Evolutionary conservation across 345 rosid species (phyloP).

Genomic region (Syzygium oleosum): DNA sequence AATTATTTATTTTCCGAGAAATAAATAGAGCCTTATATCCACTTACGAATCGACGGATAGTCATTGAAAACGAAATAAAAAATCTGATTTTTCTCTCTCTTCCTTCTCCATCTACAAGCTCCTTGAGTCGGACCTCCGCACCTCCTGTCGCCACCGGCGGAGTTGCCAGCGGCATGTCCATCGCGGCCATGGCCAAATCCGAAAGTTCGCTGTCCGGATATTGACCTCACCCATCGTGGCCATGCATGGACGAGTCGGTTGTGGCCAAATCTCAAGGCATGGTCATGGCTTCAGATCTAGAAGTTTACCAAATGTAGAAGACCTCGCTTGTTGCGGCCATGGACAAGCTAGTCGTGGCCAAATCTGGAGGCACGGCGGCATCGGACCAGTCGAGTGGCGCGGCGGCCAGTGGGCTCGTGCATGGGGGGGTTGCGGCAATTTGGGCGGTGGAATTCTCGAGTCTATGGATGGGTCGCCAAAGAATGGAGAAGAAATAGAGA

Average conservation of each 20-base stretch:
- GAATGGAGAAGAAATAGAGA: neutral
- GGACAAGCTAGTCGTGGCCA: neutral
- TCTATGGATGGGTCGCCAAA: neutral
- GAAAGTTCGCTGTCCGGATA: neutral
- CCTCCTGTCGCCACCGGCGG: neutral
- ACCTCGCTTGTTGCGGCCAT: neutral
- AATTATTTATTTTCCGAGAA: no score
- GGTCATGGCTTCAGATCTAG: neutral
- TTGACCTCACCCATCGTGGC: neutral
- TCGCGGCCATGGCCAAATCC: neutral
- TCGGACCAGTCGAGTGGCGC: neutral
- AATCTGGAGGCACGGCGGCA: neutral
- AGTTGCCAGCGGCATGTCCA: neutral
- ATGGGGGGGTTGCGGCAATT: neutral
- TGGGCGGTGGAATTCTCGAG: neutral
- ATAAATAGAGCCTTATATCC: neutral
- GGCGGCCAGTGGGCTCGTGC: neutral
- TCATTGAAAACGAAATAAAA: neutral
- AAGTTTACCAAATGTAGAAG: neutral
- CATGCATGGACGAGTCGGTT: no score
- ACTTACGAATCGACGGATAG: neutral
- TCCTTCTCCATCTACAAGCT: neutral
- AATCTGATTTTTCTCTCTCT: neutral
- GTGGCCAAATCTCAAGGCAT: neutral
- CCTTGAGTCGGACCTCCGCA: neutral